Evolutionary conservation across 1,139 yeast genomes (phyloP).

Genomic region (Yamadazyma atlantica): DNA sequence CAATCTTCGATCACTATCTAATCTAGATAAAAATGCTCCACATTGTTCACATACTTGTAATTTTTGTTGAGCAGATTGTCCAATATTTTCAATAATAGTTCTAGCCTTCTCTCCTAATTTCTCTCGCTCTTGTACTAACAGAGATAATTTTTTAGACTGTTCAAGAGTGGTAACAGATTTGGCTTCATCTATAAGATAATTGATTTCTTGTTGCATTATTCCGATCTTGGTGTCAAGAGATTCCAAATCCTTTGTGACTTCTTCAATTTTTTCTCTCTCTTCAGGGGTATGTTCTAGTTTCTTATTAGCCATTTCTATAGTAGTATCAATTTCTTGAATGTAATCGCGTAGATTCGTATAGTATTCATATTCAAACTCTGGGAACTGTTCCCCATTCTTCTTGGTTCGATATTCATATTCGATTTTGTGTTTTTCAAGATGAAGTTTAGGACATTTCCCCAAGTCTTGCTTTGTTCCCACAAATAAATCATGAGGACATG

Average conservation of each 20-base stretch:
- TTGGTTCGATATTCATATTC: conserved; percentile 64
- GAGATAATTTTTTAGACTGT: conserved; percentile 46
- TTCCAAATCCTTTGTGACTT: conserved; percentile 66
- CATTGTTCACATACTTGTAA: conserved; percentile 89
- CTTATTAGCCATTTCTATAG: conserved; percentile 63
- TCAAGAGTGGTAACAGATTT: conserved; percentile 54
- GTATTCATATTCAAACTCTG: conserved; percentile 73
- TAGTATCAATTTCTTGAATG: conserved; percentile 66
- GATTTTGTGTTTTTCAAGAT: conserved; percentile 71
- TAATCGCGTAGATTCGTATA: conserved; percentile 52
- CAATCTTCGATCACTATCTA: conserved; percentile 85
- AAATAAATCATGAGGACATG: conserved; percentile 87
- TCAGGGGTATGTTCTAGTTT: conserved; percentile 78
- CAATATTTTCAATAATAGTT: conserved; percentile 67
- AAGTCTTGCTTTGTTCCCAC: conserved; percentile 80
- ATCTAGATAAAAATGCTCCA: conserved; percentile 84
- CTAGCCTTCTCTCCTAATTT: conserved; percentile 55
- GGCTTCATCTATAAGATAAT: conserved; percentile 49
- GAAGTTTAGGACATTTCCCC: conserved; percentile 79
- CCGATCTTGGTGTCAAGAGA: conserved; percentile 65
- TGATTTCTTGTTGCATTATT: conserved; percentile 68
- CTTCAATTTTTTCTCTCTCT: conserved; percentile 64
- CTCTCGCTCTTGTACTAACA: conserved; percentile 47
- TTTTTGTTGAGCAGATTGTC: conserved; percentile 87
- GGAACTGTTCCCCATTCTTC: conserved; percentile 53